Conservation (phyloP, 1,139 yeast genomes). For the Geotrichum armillariae region DNA sequence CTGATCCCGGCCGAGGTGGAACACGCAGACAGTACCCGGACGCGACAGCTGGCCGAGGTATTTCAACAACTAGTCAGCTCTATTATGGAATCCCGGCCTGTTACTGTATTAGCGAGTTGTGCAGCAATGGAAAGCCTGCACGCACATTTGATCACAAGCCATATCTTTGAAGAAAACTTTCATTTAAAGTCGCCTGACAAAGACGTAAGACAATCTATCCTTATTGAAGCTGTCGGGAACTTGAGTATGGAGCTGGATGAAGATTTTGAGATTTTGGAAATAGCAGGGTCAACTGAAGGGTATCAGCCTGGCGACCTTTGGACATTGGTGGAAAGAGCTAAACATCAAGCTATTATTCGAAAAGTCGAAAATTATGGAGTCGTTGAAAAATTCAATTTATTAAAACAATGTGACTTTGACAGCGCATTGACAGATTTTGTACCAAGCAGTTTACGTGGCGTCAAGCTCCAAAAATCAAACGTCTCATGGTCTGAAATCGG, state of each 20-base stretch:
- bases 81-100: conserved; percentile 45
- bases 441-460: conserved; percentile 85
- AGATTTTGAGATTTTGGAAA: conserved; percentile 62
- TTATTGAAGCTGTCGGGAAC: conserved; percentile 48
- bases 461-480: conserved; percentile 74
- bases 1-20: conserved; percentile 73
- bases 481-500: conserved; percentile 89
- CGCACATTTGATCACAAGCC: conserved; percentile 60
- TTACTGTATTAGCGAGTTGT: conserved; percentile 58
- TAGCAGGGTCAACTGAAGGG: conserved; percentile 82
- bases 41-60: conserved; percentile 58
- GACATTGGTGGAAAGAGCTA: conserved; percentile 69
- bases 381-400: conserved; percentile 11
- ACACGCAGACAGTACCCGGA: conserved; percentile 59
- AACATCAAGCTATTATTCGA: conserved; percentile 48
- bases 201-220: conserved; percentile 53
- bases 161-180: conserved; percentile 64
- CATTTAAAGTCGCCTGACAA: conserved; percentile 72
- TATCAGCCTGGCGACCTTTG: conserved; percentile 81
- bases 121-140: conserved; percentile 68
- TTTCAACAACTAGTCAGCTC: conserved; percentile 44
- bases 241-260: conserved; percentile 38
- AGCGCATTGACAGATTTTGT: conserved; percentile 65
- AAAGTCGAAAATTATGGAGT: conserved; percentile 24
- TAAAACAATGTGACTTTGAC: conserved; percentile 45